Percentiles rank a stretch among this genome's conserved stretches.
These are phyloP conservation scores for Stephania cephalantha DNA, from an alignment of 164 flowering plant genomes.

Conservation along the genomic window DNA sequence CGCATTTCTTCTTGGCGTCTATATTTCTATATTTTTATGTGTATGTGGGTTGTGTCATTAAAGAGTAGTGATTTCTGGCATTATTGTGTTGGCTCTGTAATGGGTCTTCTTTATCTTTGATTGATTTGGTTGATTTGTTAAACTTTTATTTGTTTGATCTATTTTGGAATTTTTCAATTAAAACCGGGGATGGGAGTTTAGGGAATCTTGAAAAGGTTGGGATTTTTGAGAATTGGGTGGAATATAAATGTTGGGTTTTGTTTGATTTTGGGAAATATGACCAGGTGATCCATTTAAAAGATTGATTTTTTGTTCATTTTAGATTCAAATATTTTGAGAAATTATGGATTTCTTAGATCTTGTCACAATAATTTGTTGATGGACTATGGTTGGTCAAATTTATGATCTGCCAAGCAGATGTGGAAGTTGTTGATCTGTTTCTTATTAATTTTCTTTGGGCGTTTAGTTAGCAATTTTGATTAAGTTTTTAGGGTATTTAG, in stretches of 20 bases:
- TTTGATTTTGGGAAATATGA: neutral
- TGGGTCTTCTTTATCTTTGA: neutral
- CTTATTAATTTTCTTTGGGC: neutral
- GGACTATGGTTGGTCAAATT: no score
- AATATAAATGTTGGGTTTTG: neutral
- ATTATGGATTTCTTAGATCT: neutral
- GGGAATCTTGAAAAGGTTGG: conserved; percentile 1
- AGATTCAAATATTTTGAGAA: neutral
- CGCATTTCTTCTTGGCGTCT: neutral
- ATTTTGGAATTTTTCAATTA: neutral
- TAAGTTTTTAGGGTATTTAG: neutral
- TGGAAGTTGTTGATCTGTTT: neutral
- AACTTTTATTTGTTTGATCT: neutral
- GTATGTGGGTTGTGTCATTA: neutral
- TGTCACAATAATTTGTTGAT: neutral
- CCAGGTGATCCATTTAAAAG: neutral
- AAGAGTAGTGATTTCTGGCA: no score
- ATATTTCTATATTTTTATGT: neutral
- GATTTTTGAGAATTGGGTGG: conserved; percentile 7
- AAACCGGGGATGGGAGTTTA: neutral
- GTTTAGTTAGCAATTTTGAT: neutral
- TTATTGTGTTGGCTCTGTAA: neutral
- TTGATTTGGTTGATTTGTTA: neutral
- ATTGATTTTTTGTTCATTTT: neutral
- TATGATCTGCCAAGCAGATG: neutral